Evolutionary conservation across 73 alveolate genomes (phyloP).

Genomic region (Stentor roeselii): DNA sequence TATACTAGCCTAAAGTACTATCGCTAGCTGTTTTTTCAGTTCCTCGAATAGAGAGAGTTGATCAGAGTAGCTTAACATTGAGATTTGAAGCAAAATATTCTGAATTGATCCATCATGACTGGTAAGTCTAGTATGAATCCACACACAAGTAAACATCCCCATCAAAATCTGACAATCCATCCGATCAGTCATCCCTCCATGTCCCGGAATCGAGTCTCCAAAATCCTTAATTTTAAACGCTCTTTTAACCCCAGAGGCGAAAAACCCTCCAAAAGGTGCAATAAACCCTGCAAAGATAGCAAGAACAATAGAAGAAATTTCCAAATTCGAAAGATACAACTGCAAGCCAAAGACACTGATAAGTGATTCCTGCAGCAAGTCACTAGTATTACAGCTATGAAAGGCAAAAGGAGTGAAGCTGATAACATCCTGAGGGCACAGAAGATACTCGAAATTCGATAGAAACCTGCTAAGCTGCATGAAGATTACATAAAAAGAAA

Average conservation of each 20-base stretch:
- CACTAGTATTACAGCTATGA: conserved; percentile 60
- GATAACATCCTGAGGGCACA: conserved; percentile 69
- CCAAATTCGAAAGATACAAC: conserved; percentile 32
- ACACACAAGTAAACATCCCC: conserved; percentile 44
- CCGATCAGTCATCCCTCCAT: conserved; percentile 98
- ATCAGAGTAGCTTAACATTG: neutral
- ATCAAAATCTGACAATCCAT: conserved; percentile 95
- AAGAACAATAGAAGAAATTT: conserved; percentile 78
- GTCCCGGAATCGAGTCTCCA: conserved; percentile 98
- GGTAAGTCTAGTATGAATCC: neutral
- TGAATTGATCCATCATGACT: neutral
- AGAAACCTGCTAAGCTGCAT: conserved; percentile 46
- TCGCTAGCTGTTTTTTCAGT: neutral
- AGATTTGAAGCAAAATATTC: neutral
- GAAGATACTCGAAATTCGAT: conserved; percentile 42
- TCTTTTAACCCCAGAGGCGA: conserved; percentile 98
- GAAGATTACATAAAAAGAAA: conserved; percentile 20
- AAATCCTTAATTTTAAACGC: conserved; percentile 95
- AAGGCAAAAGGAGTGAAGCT: conserved; percentile 62
- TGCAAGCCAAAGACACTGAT: conserved; percentile 28
- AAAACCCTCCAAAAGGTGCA: conserved; percentile 99
- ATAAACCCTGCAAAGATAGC: conserved; percentile 86
- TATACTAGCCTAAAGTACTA: neutral
- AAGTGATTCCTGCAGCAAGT: conserved; percentile 28
- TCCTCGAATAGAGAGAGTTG: neutral